Evolutionary conservation across 2,329 filamentous ascomycete genomes (phyloP).

Genomic region (Myriosclerotinia duriaeana): DNA sequence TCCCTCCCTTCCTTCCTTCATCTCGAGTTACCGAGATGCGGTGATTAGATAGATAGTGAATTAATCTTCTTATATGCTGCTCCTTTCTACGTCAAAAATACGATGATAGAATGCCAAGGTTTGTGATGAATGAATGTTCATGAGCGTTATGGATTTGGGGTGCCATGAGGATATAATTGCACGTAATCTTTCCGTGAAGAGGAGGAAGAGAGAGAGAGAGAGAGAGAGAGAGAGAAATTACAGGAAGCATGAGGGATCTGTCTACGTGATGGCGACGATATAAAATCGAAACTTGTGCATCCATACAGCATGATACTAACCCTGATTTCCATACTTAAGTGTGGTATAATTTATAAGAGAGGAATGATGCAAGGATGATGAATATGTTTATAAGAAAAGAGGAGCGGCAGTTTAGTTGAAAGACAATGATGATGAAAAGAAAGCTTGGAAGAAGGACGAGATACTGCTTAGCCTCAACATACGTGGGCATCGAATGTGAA

Average conservation of each 20-base stretch:
- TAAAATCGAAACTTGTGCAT: not conserved
- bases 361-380: not conserved
- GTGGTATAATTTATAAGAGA: not conserved
- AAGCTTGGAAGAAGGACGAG: not conserved
- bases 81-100: too few relatives aligned
- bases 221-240: too few relatives aligned
- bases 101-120: too few relatives aligned
- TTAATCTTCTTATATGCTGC: too few relatives aligned
- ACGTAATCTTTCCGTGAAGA: not conserved
- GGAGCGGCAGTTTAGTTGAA: not conserved
- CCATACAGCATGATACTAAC: not conserved
- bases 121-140: too few relatives aligned
- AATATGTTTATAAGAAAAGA: not conserved
- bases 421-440: not conserved
- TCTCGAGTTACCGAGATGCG: too few relatives aligned
- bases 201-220: too few relatives aligned
- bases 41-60: too few relatives aligned
- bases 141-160: not conserved
- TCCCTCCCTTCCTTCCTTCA: too few relatives aligned
- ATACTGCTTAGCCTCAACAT: not conserved
- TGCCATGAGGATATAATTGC: not conserved
- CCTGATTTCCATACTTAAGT: not conserved
- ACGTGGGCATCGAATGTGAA: not conserved
- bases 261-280: not conserved
- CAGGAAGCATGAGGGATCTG: not conserved